Evolutionary conservation across 352 stramenopile species (phyloP), one percentile per base, ranked within the genome.

Genomic region (Pythium periplocum): DNA sequence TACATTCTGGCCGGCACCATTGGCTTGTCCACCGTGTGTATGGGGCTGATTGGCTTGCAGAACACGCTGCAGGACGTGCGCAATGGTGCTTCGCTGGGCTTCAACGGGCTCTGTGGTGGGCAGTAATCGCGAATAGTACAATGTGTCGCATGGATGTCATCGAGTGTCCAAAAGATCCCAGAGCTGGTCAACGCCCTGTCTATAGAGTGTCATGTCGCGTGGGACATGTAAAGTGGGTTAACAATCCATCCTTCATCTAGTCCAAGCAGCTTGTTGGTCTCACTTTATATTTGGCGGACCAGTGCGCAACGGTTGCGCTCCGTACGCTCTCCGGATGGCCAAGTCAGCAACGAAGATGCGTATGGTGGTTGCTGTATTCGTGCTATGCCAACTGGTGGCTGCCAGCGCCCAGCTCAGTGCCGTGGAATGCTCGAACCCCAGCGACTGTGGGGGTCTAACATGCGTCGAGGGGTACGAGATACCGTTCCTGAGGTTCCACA

Each of bases 361-460:
- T 26, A 0, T 26, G 17, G 17, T 26, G 17, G 17, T 26, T 26
- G 17, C 17, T 26, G 17, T 26, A 26, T 0, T 26, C 17, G 17
- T 26, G 17, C 17, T 26, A 26, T 26, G 17, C 17, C 17, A 26
- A 26, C 17, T 26, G 17, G 55, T 61, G 38, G 55, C 48, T 41
- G 53, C 59, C n/a, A 76, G 74, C 59, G 49, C 63, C 41, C 66
- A 83, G 3, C 54, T 52, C 7, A 40, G 83, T 36, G 77, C 78
- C 2, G 12, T 85, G 2, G 37, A 58, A 9, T 94, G 83, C 66
- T 57, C 64, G 2, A 49, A 59, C 31, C 72, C 68, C 32, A 57
- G 55, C 4, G 81, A 94, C 61, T 94, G 83, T 50, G 83, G 83
- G 59, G 87, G 84, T 48, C 55, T 94, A 7, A 81, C 81, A 4